Percentiles rank a stretch among this genome's conserved stretches.
These are phyloP conservation scores for Coelastrella sp. DNA, from an alignment of 139 green algal species.

Conservation along the genomic window DNA sequence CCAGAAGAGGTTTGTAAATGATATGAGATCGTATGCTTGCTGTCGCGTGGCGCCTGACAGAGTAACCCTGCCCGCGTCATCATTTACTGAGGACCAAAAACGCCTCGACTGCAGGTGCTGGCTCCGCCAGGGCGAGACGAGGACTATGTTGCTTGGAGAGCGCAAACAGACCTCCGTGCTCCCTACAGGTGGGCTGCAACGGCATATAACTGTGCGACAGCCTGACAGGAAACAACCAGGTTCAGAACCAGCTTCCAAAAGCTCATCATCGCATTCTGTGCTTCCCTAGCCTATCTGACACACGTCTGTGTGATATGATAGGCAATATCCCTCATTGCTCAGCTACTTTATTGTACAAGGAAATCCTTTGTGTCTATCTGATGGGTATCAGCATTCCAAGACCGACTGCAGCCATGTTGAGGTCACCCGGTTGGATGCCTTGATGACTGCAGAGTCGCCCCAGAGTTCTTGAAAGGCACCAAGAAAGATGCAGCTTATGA, in stretches of 20 bases:
- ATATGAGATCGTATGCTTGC: neutral
- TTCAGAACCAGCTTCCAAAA: too few species aligned
- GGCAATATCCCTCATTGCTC: too few species aligned
- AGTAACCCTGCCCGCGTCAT: neutral
- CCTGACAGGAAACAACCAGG: too few species aligned
- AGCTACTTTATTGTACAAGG: too few species aligned
- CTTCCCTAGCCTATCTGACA: too few species aligned
- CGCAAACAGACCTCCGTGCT: slow-evolving; percentile 68
- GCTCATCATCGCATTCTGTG: too few species aligned
- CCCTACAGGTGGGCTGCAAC: slow-evolving; percentile 68
- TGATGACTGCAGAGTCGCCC: slow-evolving; percentile 23
- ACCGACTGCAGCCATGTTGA: too few species aligned
- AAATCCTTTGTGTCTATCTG: too few species aligned
- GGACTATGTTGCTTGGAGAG: slow-evolving; percentile 66
- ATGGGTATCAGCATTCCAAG: too few species aligned
- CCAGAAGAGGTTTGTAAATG: slow-evolving; percentile 6
- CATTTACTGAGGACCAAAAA: too few species aligned
- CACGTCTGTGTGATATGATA: too few species aligned
- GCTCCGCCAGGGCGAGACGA: slow-evolving; percentile 4
- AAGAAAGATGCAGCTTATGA: slow-evolving; percentile 28
- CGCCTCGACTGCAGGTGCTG: slow-evolving; percentile 24
- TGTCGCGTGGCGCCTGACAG: neutral
- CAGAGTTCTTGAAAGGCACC: slow-evolving; percentile 33
- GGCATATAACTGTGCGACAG: neutral
- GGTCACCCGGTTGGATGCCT: too few species aligned